phyloP scores from a whole-genome alignment of 1,284 basidiomycete species.

The Trichosporon ovoides region DNA sequence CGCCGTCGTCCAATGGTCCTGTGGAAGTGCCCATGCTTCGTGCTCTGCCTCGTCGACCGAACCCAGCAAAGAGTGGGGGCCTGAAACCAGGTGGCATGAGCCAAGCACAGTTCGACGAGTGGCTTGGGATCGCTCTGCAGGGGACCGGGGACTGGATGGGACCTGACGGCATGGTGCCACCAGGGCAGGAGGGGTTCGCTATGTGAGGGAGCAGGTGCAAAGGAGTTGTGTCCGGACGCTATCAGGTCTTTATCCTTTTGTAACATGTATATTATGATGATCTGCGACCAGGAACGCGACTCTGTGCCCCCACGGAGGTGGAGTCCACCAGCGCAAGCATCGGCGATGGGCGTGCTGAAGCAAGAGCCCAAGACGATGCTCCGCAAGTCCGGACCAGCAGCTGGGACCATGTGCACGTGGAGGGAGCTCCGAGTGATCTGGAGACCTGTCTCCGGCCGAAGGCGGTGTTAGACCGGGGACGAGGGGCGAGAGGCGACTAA shows the following conservation, averaged over 20 bases:
- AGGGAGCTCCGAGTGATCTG: no score
- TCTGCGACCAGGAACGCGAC: not conserved
- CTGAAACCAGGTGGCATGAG: conserved; percentile 7
- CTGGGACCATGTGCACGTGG: no score
- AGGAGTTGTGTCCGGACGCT: not conserved
- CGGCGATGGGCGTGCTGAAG: no score
- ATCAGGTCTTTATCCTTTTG: not conserved
- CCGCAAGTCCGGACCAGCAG: no score
- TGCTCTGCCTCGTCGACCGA: conserved; percentile 23
- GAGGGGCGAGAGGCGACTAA: no score
- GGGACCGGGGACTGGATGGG: conserved; percentile 22
- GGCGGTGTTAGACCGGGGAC: no score
- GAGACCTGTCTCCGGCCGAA: no score
- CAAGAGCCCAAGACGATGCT: no score
- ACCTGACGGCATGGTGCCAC: conserved; percentile 3
- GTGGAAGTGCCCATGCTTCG: conserved; percentile 37
- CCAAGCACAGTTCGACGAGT: conserved; percentile 28
- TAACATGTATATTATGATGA: conserved; percentile 5
- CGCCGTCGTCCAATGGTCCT: conserved; percentile 8
- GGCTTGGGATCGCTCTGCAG: conserved; percentile 27
- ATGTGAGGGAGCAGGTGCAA: not conserved
- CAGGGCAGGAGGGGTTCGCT: conserved; percentile 10
- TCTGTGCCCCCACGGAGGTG: not conserved
- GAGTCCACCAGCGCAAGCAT: no score
- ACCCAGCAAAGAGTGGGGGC: conserved; percentile 2